Conservation (phyloP, 192 early-diverging fungal genomes). For the Coemansia sp. region DNA sequence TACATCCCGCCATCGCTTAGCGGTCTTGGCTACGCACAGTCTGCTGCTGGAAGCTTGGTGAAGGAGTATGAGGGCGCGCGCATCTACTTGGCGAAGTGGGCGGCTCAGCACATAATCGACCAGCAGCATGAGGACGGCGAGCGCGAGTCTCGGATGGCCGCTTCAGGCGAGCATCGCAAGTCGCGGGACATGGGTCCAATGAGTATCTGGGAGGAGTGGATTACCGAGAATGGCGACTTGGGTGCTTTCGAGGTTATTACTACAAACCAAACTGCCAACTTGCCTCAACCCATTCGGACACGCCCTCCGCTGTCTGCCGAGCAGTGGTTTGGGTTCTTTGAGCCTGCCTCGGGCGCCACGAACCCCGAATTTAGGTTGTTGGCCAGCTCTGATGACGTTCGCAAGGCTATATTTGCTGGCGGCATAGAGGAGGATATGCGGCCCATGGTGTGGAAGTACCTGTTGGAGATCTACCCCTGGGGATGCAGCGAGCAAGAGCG, state of each 20-base stretch:
- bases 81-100: slow-evolving; percentile 79
- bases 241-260: slow-evolving; percentile 52
- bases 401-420: slow-evolving; percentile 66
- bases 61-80: slow-evolving; percentile 81
- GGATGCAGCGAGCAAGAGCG: slow-evolving; percentile 73
- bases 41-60: slow-evolving; percentile 61
- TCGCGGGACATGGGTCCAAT: slow-evolving; percentile 11
- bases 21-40: slow-evolving; percentile 55
- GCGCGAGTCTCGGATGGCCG: slow-evolving; percentile 33
- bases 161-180: slow-evolving; percentile 5
- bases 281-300: slow-evolving; percentile 50
- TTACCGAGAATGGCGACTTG: slow-evolving; percentile 42
- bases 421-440: slow-evolving; percentile 81
- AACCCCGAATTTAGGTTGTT: slow-evolving; percentile 47
- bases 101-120: slow-evolving; percentile 58
- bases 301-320: slow-evolving; percentile 60
- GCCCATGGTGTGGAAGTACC: slow-evolving; percentile 86
- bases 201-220: slow-evolving; percentile 58
- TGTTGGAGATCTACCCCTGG: slow-evolving; percentile 85
- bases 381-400: slow-evolving; percentile 56
- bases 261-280: slow-evolving; percentile 30
- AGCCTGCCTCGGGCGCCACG: slow-evolving; percentile 25
- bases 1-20: slow-evolving; percentile 58
- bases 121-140: slow-evolving; percentile 56
- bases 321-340: slow-evolving; percentile 74